Conservation (phyloP, 139 green algal genomes). For the Edaphochlamys debaryana region DNA sequence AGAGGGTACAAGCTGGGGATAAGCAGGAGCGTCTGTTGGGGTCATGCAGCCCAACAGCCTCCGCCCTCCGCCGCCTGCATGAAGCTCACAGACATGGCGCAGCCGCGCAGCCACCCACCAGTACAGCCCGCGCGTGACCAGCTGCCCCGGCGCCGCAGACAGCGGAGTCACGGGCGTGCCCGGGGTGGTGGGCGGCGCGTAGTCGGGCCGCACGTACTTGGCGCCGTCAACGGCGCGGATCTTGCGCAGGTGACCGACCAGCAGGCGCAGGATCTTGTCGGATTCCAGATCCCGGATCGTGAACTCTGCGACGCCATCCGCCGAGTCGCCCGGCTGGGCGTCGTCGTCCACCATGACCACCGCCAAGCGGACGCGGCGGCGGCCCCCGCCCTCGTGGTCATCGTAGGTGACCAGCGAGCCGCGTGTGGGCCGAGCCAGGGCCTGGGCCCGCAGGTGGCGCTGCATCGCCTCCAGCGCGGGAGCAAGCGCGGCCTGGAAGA, state of each 20-base stretch:
- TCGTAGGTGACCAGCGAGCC: constrained; percentile 29
- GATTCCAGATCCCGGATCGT: constrained; percentile 48
- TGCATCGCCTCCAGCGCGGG: constrained; percentile 4
- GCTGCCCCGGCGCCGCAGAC: constrained; percentile 18
- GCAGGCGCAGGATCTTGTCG: constrained; percentile 23
- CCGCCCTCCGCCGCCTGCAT: too few relatives aligned
- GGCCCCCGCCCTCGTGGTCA: constrained; percentile 1
- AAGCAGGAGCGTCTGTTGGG: too few relatives aligned
- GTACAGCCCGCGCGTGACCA: constrained; percentile 24
- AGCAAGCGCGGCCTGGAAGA: background rate
- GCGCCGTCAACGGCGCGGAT: constrained; percentile 19
- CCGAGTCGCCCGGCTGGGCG: background rate
- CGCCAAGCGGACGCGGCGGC: background rate
- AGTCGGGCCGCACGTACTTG: constrained; percentile 38
- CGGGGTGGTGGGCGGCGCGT: constrained; percentile 40
- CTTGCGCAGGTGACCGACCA: constrained; percentile 28
- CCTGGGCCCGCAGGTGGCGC: background rate
- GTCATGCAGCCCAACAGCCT: too few relatives aligned
- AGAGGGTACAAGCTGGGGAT: too few relatives aligned
- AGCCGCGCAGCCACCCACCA: too few relatives aligned
- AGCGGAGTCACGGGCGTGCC: constrained; percentile 47
- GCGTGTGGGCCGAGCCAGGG: constrained; percentile 3
- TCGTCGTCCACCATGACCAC: constrained; percentile 9
- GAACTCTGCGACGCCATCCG: background rate
- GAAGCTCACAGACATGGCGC: too few relatives aligned